Evolutionary conservation across 192 early-diverging fungal genomes (phyloP).

Genomic region (Funneliformis geosporum): DNA sequence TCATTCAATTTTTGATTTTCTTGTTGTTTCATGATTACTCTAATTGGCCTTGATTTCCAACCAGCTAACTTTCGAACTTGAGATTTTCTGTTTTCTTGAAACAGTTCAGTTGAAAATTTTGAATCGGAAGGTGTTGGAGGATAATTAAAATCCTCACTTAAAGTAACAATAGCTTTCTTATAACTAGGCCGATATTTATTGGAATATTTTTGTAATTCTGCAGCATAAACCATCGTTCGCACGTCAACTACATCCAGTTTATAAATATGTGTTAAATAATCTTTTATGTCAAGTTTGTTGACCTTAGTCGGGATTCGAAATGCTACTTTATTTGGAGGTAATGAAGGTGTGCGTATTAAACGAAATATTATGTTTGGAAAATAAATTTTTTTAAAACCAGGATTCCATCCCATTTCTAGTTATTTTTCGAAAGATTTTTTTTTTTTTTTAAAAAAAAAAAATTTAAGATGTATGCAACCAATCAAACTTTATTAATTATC

Average conservation of each 20-base stretch:
- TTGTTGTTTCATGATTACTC: background rate
- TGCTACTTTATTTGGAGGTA: conserved; percentile 84
- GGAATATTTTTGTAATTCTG: conserved; percentile 42
- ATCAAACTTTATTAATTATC: background rate
- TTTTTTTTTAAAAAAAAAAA: background rate
- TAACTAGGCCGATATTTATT: conserved; percentile 43
- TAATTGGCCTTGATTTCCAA: background rate
- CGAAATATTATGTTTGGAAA: conserved; percentile 87
- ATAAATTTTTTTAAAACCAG: conserved; percentile 67
- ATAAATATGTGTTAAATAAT: conserved; percentile 85
- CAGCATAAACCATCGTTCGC: conserved; percentile 87
- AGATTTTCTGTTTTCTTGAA: background rate
- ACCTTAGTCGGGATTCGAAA: conserved; percentile 86
- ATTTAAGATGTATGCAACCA: background rate
- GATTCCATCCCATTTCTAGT: background rate
- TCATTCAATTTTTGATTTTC: background rate
- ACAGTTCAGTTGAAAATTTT: background rate
- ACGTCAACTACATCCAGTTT: conserved; percentile 80
- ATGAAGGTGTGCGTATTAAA: conserved; percentile 71
- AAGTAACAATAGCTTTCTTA: conserved; percentile 64
- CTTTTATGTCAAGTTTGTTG: conserved; percentile 94
- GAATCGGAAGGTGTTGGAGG: conserved; percentile 39
- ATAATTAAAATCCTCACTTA: conserved; percentile 52
- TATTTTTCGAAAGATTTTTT: background rate
- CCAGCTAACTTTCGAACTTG: background rate